Percentiles rank a stretch among this genome's conserved stretches.
phyloP scores from a whole-genome alignment of 73 alveolate species.

The Tetrahymena malaccensis region DNA sequence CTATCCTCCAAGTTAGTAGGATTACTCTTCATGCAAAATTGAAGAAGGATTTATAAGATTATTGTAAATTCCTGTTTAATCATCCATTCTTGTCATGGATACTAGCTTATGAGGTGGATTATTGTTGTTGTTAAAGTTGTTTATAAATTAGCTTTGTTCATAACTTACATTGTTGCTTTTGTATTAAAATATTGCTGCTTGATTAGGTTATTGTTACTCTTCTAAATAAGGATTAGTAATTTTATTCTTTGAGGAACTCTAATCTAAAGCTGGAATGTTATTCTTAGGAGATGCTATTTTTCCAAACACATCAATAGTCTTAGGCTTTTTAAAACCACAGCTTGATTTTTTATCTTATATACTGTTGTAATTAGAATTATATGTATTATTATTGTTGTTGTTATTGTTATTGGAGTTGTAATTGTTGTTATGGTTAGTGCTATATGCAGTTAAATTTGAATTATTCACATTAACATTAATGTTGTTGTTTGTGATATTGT shows the following conservation, averaged over 20 bases:
- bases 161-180: not conserved
- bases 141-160: not conserved
- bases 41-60: not conserved
- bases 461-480: not conserved
- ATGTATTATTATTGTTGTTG: not conserved
- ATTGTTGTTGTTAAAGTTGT: not conserved
- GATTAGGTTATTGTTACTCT: not conserved
- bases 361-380: not conserved
- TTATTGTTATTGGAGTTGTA: not conserved
- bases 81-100: not conserved
- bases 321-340: not conserved
- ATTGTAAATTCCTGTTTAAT: not conserved
- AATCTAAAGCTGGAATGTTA: not conserved
- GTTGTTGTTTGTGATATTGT: not conserved
- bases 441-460: not conserved
- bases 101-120: not conserved
- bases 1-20: not conserved
- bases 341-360: not conserved
- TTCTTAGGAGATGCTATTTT: not conserved
- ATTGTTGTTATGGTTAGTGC: not conserved
- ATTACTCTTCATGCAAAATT: not conserved
- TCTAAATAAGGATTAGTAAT: not conserved
- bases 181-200: not conserved
- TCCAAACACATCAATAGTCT: not conserved
- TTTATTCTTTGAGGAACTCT: not conserved